Conservation (phyloP, 257 asterid species). For the Solanum peruvianum region DNA sequence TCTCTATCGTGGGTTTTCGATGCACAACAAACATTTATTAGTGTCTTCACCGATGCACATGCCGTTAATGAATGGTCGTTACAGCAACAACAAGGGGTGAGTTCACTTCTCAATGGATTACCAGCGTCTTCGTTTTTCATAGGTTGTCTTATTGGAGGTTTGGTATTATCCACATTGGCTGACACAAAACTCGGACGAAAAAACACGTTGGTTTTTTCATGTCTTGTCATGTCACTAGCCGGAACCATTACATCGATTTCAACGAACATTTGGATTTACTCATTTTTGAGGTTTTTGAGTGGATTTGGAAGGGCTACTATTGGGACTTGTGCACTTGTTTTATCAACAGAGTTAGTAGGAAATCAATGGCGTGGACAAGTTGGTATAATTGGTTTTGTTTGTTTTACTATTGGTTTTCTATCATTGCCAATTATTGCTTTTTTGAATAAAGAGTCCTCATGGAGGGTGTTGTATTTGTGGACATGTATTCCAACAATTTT, state of each 20-base stretch:
- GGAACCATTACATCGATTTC: slow-evolving; percentile 35
- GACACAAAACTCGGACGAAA: slow-evolving; percentile 61
- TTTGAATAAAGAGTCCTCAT: slow-evolving; percentile 24
- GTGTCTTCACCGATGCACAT: slow-evolving; percentile 42
- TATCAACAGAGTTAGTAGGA: slow-evolving; percentile 60
- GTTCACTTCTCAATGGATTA: slow-evolving; percentile 34
- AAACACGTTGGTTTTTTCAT: slow-evolving; percentile 28
- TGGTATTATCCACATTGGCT: slow-evolving; percentile 43
- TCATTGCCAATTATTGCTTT: slow-evolving; percentile 44
- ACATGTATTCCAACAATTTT: slow-evolving; percentile 35
- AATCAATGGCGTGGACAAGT: slow-evolving; percentile 45
- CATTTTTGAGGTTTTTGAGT: slow-evolving; percentile 24
- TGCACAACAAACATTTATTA: slow-evolving; percentile 58
- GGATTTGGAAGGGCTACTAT: slow-evolving; percentile 52
- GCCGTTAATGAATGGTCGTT: slow-evolving; percentile 54
- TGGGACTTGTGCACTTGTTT: slow-evolving; percentile 48
- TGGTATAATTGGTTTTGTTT: slow-evolving; percentile 45
- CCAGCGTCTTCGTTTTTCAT: slow-evolving; percentile 51
- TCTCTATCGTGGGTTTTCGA: slow-evolving; percentile 67
- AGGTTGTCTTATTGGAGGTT: slow-evolving; percentile 60
- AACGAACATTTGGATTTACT: slow-evolving; percentile 35
- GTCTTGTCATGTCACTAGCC: slow-evolving; percentile 39
- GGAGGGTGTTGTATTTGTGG: slow-evolving; percentile 62
- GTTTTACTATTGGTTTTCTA: slow-evolving; percentile 47
- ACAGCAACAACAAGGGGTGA: slow-evolving; percentile 11